A percentile compares a stretch with the other conserved stretches of the same genome.
Conservation (phyloP, 495 filamentous ascomycete species). For the Xylaria longipes region DNA sequence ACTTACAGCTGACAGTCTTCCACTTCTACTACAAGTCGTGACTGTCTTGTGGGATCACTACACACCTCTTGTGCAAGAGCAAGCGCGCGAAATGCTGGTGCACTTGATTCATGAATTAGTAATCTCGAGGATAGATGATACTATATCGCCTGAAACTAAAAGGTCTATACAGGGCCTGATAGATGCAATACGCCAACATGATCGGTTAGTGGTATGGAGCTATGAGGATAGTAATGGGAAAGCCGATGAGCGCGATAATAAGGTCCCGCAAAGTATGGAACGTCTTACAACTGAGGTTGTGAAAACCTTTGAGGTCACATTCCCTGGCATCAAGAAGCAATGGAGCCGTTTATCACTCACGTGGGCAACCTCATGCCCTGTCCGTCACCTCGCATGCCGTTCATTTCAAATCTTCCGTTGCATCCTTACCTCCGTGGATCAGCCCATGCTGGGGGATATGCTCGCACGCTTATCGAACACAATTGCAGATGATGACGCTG, state of each 20-base stretch:
- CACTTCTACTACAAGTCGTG: slow-evolving; percentile 86
- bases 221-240: slow-evolving; percentile 92
- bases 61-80: slow-evolving; percentile 91
- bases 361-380: slow-evolving; percentile 96
- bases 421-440: slow-evolving; percentile 86
- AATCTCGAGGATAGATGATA: slow-evolving; percentile 85
- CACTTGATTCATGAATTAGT: slow-evolving; percentile 97
- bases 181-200: slow-evolving; percentile 86
- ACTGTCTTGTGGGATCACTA: slow-evolving; percentile 97
- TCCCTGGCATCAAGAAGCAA: slow-evolving; percentile 85
- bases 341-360: slow-evolving; percentile 89
- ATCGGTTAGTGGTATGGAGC: slow-evolving; percentile 84
- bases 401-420: slow-evolving; percentile 98
- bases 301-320: slow-evolving; percentile 81
- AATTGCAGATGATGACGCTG: slow-evolving; percentile 87
- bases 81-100: slow-evolving; percentile 96
- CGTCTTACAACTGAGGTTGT: slow-evolving; percentile 80
- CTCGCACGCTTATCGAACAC: slow-evolving; percentile 92
- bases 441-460: slow-evolving; percentile 94
- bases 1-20: slow-evolving; percentile 75
- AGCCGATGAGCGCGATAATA: slow-evolving; percentile 70
- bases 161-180: slow-evolving; percentile 84
- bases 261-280: slow-evolving; percentile 88
- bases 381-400: slow-evolving; percentile 92
- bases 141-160: slow-evolving; percentile 67